phyloP scores from a whole-genome alignment of 257 asterid species.

The Solanum rostratum region DNA sequence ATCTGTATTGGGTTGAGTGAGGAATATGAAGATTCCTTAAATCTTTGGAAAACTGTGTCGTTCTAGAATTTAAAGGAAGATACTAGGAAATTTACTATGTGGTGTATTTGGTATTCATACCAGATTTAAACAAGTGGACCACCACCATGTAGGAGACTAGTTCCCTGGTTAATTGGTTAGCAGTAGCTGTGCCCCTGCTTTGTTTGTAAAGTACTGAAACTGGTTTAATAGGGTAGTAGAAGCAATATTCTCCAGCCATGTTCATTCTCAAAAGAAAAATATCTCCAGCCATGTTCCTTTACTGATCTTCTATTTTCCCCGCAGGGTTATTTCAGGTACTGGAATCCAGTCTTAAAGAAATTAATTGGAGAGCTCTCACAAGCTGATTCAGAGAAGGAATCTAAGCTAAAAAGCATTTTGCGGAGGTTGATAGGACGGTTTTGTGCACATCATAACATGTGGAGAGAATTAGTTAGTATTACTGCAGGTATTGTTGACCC shows the following conservation, averaged over 20 bases:
- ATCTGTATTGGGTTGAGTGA: neutral
- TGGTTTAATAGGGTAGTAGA: neutral
- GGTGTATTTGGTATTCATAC: neutral
- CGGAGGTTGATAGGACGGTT: conserved; percentile 68
- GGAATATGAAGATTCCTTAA: neutral
- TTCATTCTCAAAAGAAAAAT: too few species aligned
- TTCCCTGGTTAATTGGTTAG: neutral
- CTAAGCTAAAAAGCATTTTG: conserved; percentile 74
- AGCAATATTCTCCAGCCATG: neutral
- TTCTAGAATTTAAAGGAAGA: neutral
- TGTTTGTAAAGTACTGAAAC: neutral
- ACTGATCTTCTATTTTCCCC: neutral
- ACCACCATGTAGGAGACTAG: neutral
- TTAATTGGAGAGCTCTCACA: conserved; percentile 61
- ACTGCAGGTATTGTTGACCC: conserved; percentile 53
- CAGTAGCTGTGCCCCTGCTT: neutral
- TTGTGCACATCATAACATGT: conserved; percentile 59
- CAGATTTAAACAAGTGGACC: neutral
- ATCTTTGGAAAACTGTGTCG: neutral
- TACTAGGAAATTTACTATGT: neutral
- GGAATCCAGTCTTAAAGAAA: conserved; percentile 68
- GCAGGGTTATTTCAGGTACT: conserved; percentile 85
- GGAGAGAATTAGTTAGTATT: conserved; percentile 78
- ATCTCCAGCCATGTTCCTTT: neutral
- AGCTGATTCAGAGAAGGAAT: conserved; percentile 84